These are phyloP conservation scores for Penicillium cosmopolitanum DNA, from an alignment of 495 filamentous ascomycete genomes.

Conservation along the genomic window DNA sequence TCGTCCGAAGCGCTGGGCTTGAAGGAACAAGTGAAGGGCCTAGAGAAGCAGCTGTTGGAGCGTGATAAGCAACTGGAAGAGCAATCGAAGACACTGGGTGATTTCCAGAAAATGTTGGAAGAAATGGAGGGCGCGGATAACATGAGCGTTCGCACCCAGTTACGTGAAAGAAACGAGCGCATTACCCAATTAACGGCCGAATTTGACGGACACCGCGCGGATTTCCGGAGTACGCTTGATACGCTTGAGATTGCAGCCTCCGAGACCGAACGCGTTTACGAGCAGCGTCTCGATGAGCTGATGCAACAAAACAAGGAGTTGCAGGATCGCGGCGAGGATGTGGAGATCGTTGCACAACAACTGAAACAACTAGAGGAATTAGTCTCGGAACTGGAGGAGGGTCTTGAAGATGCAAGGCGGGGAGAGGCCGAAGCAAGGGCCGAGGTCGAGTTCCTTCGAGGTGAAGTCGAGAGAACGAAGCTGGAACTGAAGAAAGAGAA, in stretches of 20 bases:
- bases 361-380: constrained; percentile 94
- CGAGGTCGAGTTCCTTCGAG: constrained; percentile 94
- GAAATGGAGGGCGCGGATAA: constrained; percentile 81
- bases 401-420: constrained; percentile 89
- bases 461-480: constrained; percentile 93
- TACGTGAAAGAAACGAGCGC: constrained; percentile 96
- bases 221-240: constrained; percentile 96
- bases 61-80: constrained; percentile 86
- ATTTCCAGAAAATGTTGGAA: constrained; percentile 52
- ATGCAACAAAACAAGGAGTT: constrained; percentile 80
- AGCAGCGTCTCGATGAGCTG: constrained; percentile 88
- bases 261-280: constrained; percentile 97
- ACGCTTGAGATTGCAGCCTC: constrained; percentile 94
- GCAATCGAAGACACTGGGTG: constrained; percentile 75
- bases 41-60: constrained; percentile 72
- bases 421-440: constrained; percentile 97
- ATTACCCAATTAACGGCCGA: constrained; percentile 90
- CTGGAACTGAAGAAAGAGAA: constrained; percentile 85
- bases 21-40: constrained; percentile 67
- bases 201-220: constrained; percentile 92
- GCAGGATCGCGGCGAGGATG: constrained; percentile 81
- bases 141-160: constrained; percentile 72
- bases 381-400: constrained; percentile 95
- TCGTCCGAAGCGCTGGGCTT: constrained; percentile 54
- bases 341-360: constrained; percentile 86